Conservation (phyloP, 2,329 filamentous ascomycete species). For the Biscogniauxia mediterranea region DNA sequence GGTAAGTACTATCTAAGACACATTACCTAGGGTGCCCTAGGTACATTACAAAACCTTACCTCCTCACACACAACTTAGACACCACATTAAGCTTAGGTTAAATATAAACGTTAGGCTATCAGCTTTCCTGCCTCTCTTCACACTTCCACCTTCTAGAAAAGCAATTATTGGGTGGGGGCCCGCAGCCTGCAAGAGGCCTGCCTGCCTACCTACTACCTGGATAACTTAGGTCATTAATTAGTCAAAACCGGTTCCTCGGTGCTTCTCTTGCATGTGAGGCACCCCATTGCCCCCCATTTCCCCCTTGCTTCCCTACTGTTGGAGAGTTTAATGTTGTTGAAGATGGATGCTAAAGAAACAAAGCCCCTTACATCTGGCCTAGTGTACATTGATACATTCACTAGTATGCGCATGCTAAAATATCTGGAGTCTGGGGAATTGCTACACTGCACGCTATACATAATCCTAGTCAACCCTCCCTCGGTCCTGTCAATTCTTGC, state of each 20-base stretch:
- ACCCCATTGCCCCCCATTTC: slow-evolving; percentile 7
- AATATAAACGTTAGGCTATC: too few species aligned
- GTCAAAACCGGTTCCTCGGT: slow-evolving; percentile 14
- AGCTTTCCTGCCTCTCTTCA: too few species aligned
- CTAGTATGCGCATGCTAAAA: too few species aligned
- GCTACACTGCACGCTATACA: neutral
- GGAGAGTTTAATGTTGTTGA: neutral
- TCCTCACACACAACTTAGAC: too few species aligned
- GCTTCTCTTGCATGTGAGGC: slow-evolving; percentile 17
- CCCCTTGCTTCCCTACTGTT: slow-evolving; percentile 10
- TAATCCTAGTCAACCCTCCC: neutral
- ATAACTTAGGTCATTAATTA: slow-evolving; percentile 10
- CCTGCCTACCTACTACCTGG: slow-evolving; percentile 10
- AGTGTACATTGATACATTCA: neutral
- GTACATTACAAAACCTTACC: too few species aligned
- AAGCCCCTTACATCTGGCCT: slow-evolving; percentile 4
- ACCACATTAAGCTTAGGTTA: too few species aligned
- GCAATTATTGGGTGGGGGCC: neutral
- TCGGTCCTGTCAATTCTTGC: neutral
- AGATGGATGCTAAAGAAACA: slow-evolving; percentile 1
- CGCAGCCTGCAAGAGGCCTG: slow-evolving; percentile 1
- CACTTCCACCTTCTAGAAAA: neutral
- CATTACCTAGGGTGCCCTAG: too few species aligned
- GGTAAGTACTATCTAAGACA: too few species aligned
- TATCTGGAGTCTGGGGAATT: neutral